A percentile compares a stretch with the other conserved stretches of the same genome.
phyloP scores from a whole-genome alignment of 1,284 basidiomycete genomes.

The Ustilago sp. region DNA sequence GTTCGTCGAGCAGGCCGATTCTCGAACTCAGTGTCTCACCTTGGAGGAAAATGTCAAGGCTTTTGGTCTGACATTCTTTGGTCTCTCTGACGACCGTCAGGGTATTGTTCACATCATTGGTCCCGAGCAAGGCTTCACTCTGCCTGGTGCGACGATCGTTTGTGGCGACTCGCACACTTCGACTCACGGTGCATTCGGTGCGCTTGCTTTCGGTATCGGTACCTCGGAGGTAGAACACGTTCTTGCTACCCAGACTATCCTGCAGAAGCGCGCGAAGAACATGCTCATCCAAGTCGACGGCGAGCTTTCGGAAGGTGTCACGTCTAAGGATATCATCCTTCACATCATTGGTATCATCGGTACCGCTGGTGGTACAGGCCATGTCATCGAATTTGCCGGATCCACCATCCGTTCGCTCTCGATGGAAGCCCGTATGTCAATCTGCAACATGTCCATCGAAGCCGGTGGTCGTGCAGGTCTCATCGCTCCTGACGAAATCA shows the following conservation, averaged over 20 bases:
- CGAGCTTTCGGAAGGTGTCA: constrained; percentile 64
- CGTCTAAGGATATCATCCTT: constrained; percentile 68
- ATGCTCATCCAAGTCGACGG: constrained; percentile 68
- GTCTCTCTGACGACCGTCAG: constrained; percentile 66
- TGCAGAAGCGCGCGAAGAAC: constrained; percentile 68
- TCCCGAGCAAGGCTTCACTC: constrained; percentile 68
- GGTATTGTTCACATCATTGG: constrained; percentile 69
- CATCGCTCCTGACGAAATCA: constrained; percentile 67
- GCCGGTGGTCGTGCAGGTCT: constrained; percentile 69
- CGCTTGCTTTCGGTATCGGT: constrained; percentile 68
- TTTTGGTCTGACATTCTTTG: constrained; percentile 69
- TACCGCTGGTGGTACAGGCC: constrained; percentile 68
- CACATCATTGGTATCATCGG: constrained; percentile 68
- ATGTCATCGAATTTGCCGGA: constrained; percentile 67
- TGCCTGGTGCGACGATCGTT: constrained; percentile 67
- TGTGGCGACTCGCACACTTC: constrained; percentile 69
- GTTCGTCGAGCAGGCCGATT: constrained; percentile 66
- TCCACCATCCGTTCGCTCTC: constrained; percentile 63
- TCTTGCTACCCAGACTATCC: constrained; percentile 67
- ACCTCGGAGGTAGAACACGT: constrained; percentile 69
- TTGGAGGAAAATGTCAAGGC: constrained; percentile 68
- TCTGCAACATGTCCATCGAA: constrained; percentile 70
- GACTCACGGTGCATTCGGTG: constrained; percentile 68
- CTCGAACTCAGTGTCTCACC: constrained; percentile 66
- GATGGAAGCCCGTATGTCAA: constrained; percentile 68